These are phyloP conservation scores for Alternaria incomplexa DNA, from an alignment of 2,329 filamentous ascomycete species.

Conservation along the genomic window DNA sequence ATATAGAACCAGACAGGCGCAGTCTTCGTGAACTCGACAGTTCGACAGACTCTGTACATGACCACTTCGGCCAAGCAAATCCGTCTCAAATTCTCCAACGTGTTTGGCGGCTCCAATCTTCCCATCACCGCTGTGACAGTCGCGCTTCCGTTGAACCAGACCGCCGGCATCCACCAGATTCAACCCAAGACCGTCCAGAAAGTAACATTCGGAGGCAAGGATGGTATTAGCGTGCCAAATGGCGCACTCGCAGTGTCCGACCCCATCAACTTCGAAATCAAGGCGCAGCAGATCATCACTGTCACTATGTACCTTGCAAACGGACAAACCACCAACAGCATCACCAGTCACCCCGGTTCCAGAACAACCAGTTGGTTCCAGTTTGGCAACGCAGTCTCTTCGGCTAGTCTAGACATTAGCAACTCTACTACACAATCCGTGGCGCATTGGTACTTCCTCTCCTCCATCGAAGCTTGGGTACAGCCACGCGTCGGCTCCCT, in stretches of 20 bases:
- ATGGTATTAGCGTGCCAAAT: conserved; percentile 59
- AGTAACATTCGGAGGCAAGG: conserved; percentile 64
- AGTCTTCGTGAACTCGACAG: conserved; percentile 67
- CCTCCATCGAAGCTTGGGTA: conserved; percentile 62
- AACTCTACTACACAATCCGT: conserved; percentile 44
- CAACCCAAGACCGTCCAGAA: conserved; percentile 59
- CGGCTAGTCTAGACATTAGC: conserved; percentile 55
- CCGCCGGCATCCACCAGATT: conserved; percentile 61
- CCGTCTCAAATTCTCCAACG: conserved; percentile 69
- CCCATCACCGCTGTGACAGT: conserved; percentile 66
- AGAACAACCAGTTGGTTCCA: conserved; percentile 67
- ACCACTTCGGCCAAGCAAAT: conserved; percentile 63
- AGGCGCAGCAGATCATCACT: conserved; percentile 60
- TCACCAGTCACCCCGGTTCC: conserved; percentile 70
- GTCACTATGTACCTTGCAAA: conserved; percentile 64
- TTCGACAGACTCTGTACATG: conserved; percentile 70
- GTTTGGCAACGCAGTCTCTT: conserved; percentile 62
- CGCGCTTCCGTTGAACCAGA: conserved; percentile 61
- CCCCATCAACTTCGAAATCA: conserved; percentile 62
- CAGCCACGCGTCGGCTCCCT: conserved; percentile 54
- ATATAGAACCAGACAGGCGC: conserved; percentile 58
- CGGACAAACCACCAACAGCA: conserved; percentile 63
- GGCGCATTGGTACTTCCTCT: conserved; percentile 64
- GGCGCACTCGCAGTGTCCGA: conserved; percentile 67
- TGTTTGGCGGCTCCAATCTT: conserved; percentile 66